Percentiles rank a stretch among this genome's conserved stretches.
Evolutionary conservation across 345 rosid genomes (phyloP).

Genomic region (Eucalyptus marginata): DNA sequence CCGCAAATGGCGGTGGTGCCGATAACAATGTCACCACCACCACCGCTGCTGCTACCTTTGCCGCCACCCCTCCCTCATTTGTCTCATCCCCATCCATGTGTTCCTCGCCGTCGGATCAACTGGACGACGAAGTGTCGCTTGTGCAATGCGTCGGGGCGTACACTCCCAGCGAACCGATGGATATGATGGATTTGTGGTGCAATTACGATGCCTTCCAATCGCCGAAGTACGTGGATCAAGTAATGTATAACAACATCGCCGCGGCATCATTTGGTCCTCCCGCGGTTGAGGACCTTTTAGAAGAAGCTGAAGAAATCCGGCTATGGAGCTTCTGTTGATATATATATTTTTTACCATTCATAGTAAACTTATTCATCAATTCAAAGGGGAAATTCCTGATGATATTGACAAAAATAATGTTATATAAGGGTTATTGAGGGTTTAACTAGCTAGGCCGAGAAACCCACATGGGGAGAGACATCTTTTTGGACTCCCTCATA

Average conservation of each 20-base stretch:
- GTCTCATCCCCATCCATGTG: conserved; percentile 15
- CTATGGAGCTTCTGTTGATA: conserved; percentile 74
- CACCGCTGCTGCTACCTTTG: neutral
- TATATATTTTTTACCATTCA: neutral
- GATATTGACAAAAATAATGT: neutral
- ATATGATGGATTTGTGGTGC: conserved; percentile 36
- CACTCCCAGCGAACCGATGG: neutral
- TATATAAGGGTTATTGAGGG: neutral
- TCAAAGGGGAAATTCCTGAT: neutral
- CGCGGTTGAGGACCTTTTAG: conserved; percentile 39
- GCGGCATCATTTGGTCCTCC: conserved; percentile 20
- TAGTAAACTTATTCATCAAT: neutral
- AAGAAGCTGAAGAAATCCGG: conserved; percentile 52
- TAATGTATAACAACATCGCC: conserved; percentile 17
- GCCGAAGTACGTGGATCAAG: conserved; percentile 44
- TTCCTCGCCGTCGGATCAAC: conserved; percentile 29
- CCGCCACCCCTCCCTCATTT: conserved; percentile 1
- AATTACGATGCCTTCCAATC: conserved; percentile 33
- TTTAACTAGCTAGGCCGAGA: neutral
- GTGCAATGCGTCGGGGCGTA: neutral
- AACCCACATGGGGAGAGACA: neutral
- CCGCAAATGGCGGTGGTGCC: neutral
- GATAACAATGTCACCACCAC: neutral
- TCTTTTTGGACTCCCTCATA: neutral
- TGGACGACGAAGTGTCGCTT: conserved; percentile 11